Percentiles rank a stretch among this genome's conserved stretches.
Evolutionary conservation across 2,329 filamentous ascomycete species (phyloP).

Genomic region (Zasmidium angulare): DNA sequence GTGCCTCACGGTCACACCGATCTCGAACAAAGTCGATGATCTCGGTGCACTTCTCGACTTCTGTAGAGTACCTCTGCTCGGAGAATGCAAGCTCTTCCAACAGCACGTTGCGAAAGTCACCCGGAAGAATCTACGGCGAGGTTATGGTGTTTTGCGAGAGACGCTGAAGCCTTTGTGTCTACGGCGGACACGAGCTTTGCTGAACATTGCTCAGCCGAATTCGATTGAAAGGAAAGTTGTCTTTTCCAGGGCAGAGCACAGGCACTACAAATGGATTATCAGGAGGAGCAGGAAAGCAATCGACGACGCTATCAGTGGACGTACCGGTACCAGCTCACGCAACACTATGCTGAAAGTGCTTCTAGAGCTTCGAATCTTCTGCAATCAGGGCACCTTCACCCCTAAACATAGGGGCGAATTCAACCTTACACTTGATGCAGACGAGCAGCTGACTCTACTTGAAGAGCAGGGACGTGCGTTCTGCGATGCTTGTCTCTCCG

Average conservation of each 20-base stretch:
- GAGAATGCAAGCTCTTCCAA: not conserved
- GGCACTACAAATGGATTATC: conserved; percentile 5
- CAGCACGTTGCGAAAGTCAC: not conserved
- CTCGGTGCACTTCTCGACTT: not conserved
- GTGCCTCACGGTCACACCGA: conserved; percentile 2
- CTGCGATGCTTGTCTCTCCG: not conserved
- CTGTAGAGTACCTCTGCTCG: not conserved
- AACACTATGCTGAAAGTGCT: conserved; percentile 10
- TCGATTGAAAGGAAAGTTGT: not conserved
- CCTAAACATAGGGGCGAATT: not conserved
- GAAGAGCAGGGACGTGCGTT: conserved; percentile 4
- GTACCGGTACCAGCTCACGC: not conserved
- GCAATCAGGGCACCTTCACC: conserved; percentile 15
- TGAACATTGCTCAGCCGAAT: conserved; percentile 1
- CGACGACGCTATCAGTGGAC: conserved; percentile 3
- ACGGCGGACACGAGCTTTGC: conserved; percentile 7
- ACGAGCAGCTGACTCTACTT: conserved; percentile 7
- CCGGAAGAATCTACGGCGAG: not conserved
- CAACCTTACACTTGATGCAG: conserved; percentile 7
- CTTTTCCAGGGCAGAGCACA: not conserved
- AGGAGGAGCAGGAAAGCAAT: conserved; percentile 4
- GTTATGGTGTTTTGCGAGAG: conserved; percentile 1
- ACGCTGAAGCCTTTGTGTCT: conserved; percentile 7
- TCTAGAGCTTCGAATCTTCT: conserved; percentile 15
- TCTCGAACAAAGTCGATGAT: not conserved